A percentile compares a stretch with the other conserved stretches of the same genome.
Evolutionary conservation across 805 yeast genomes (phyloP).

Genomic region (Ogataea philodendri): DNA sequence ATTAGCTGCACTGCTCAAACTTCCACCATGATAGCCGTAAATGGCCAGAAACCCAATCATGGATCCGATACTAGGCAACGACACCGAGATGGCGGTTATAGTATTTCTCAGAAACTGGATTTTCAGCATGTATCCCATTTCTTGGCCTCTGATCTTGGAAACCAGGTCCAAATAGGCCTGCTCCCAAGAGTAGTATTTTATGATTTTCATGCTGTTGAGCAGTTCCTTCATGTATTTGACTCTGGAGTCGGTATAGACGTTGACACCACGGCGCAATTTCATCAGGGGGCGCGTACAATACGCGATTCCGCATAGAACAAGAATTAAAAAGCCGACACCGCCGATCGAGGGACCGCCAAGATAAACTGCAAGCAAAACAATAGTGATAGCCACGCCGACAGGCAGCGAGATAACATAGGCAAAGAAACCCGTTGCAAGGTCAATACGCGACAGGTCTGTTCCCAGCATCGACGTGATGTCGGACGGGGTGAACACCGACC

Average conservation of each 20-base stretch:
- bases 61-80: conserved; percentile 70
- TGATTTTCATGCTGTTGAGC: conserved; percentile 70
- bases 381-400: conserved; percentile 56
- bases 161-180: conserved; percentile 64
- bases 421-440: conserved; percentile 68
- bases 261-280: conserved; percentile 53
- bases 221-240: conserved; percentile 77
- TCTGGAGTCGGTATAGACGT: conserved; percentile 69
- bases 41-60: conserved; percentile 51
- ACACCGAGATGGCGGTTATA: conserved; percentile 61
- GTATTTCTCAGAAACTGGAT: conserved; percentile 65
- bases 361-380: conserved; percentile 61
- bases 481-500: conserved; percentile 61
- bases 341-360: conserved; percentile 72
- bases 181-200: conserved; percentile 93
- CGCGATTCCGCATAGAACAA: conserved; percentile 50
- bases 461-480: conserved; percentile 75
- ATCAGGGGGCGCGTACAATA: conserved; percentile 51
- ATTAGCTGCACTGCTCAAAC: conserved; percentile 51
- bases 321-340: conserved; percentile 58
- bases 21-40: conserved; percentile 35
- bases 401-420: conserved; percentile 66
- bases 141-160: conserved; percentile 53
- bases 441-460: conserved; percentile 78
- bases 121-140: conserved; percentile 57